Conservation (phyloP, 208 protist genomes). For the Borovskyia barvae region DNA sequence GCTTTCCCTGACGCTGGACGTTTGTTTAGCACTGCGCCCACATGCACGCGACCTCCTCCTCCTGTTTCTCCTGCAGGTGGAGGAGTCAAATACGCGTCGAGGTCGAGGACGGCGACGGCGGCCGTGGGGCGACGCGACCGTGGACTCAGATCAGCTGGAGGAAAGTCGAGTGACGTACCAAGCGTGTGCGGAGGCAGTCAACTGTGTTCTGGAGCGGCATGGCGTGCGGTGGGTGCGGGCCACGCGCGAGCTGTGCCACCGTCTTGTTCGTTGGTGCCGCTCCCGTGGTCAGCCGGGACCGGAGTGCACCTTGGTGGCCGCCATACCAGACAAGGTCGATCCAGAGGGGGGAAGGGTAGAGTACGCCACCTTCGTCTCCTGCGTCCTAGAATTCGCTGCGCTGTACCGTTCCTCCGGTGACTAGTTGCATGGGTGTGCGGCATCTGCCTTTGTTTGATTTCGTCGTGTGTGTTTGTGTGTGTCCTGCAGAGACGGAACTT, state of each 20-base stretch:
- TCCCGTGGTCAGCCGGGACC: background rate
- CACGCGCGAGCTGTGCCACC: constrained; percentile 31
- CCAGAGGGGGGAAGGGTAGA: too few species aligned
- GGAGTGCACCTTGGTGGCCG: background rate
- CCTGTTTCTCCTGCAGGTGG: constrained; percentile 34
- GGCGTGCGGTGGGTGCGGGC: constrained; percentile 27
- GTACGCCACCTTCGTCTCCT: constrained; percentile 31
- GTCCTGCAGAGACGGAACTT: too few species aligned
- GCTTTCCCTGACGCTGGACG: constrained; percentile 28
- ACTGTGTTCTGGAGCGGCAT: constrained; percentile 54
- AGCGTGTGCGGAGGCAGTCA: constrained; percentile 55
- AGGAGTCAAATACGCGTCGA: constrained; percentile 20
- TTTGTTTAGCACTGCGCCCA: constrained; percentile 49
- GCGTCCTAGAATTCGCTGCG: constrained; percentile 21
- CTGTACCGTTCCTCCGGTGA: too few species aligned
- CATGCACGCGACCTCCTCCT: constrained; percentile 52
- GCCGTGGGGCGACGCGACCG: background rate
- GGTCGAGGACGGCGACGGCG: background rate
- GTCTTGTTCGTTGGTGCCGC: constrained; percentile 18
- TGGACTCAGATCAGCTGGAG: too few species aligned
- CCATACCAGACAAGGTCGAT: background rate
- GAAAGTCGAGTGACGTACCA: constrained; percentile 25
- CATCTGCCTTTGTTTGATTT: too few species aligned
- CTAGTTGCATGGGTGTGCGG: too few species aligned
- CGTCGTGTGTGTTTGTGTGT: too few species aligned